phyloP scores from a whole-genome alignment of 2,329 filamentous ascomycete genomes.

The Penicillium janthinellum region DNA sequence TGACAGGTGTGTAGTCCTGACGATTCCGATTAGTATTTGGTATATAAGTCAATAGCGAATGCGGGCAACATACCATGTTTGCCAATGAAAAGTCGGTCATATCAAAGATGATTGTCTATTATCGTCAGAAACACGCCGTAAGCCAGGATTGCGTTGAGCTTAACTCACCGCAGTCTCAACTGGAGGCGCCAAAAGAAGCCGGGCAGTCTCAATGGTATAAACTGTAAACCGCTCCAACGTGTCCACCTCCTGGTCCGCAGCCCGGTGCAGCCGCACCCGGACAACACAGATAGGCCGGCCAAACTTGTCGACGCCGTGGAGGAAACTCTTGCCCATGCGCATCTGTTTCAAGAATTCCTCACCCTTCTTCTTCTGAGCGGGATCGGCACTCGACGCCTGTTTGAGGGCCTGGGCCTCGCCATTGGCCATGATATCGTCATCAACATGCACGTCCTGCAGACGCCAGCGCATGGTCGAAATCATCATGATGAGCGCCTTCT shows the following conservation, averaged over 20 bases:
- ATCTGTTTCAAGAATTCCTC: conserved; percentile 82
- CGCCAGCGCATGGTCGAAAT: conserved; percentile 95
- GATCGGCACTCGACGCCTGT: conserved; percentile 61
- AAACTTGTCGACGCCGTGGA: conserved; percentile 82
- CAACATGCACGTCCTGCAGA: conserved; percentile 77
- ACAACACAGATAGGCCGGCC: conserved; percentile 87
- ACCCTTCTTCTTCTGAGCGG: conserved; percentile 65
- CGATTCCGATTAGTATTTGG: conserved; percentile 2
- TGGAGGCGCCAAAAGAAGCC: conserved; percentile 75
- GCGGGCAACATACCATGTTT: conserved; percentile 72
- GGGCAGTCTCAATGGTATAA: conserved; percentile 90
- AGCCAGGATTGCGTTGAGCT: not conserved
- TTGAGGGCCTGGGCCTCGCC: conserved; percentile 71
- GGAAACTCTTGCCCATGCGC: conserved; percentile 87
- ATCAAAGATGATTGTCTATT: conserved; percentile 86
- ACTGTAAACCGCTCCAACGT: conserved; percentile 88
- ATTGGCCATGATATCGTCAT: conserved; percentile 79
- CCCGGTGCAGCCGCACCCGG: conserved; percentile 76
- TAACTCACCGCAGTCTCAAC: conserved; percentile 85
- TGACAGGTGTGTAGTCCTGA: conserved; percentile 89
- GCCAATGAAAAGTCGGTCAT: conserved; percentile 92
- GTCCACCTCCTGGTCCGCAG: conserved; percentile 78
- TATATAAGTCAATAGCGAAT: not conserved
- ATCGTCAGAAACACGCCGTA: conserved; percentile 20
- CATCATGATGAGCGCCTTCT: conserved; percentile 91